Base-by-base conservation (phyloP, 257 asterid genomes). In the Mentha longifolia region DNA sequence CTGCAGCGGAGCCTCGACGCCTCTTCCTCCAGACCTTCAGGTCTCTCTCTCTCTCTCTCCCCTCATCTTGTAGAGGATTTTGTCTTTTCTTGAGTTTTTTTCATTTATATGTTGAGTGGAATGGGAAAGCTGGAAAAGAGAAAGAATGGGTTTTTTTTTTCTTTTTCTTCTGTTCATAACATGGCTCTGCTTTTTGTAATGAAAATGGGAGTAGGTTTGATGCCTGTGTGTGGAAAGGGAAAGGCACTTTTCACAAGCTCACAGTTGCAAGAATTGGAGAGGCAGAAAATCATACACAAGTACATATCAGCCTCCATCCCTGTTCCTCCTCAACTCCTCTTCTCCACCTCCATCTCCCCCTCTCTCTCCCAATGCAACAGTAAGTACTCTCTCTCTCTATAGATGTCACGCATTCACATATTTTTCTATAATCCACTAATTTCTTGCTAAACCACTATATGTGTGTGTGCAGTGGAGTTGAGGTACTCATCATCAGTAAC, bases 251-350 rank as follows among this genome's bases (percentile, higher is more conserved):
- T 88, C 78, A 87, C 92, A 25, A 85, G 79, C 11, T 61, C 87
- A 33, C 97, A 90, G 75, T 50, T 82, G 82, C 82, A 86, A 74
- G 97, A 90, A 72, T 52, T 90, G 43, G 89, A 88, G 83, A 86
- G 88, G 70, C 96, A 90, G 80, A 82, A 66, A 41, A 50, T 76
- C 52, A 85, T 90, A 56, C 84, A 76, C 82, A 85, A 83, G 76
- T 85, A 82, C 84, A 75, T 88, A 39, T 17, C 78, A 78, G 85
- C 92, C 1, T 81, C 87, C 31, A 54, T 75, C 41, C 85, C 89
- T 63, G 84, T 87, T 70, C 97, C 96, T 61, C 88, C 87, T 50
- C 75, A 88, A 31, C 84, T 90, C 57, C 81, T 88, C 45, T 15
- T 73, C 6, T 68, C 82, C 55, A 13, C 55, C 10, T 25, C 70